Evolutionary conservation across 2,329 filamentous ascomycete genomes (phyloP), one percentile per base, ranked within the genome.

Genomic region (Cadophora luteo-olivacea): DNA sequence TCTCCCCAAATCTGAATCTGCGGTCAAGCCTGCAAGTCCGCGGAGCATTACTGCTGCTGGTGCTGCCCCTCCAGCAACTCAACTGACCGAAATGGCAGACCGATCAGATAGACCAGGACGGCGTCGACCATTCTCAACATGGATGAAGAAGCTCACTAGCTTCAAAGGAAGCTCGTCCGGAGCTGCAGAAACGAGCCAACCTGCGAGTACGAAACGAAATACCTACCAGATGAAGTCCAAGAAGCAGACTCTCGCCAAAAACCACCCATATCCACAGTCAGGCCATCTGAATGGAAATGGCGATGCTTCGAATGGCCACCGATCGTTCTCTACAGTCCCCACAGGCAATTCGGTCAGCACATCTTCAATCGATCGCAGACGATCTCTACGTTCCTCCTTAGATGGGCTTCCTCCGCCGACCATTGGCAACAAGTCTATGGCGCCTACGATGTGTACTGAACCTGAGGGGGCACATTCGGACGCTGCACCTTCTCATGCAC

Each of bases 91-190:
- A 36, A 78, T 81, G 71, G 74, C 81, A 94, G 91, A 94, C 79
- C 87, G 89, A 73, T 85, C 89, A 73, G 83, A 83, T 73, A 82
- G 86, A 73, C 74, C 81, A 77, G 87, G 87, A 41, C 91, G 93
- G 73, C 91, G 94, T 75, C 89, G 92, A 72, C 95, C 94, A 29
- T 98, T 98, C 78, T 88, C 94, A 58, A 92, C 90, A 74, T 97
- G 95, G 92, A 93, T 99, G 84, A 97, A 94, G 85, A 94, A 94
- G 77, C 87, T 98, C 67, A 90, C 94, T 70, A 95, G 91, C 79
- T 91, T 97, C 81, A 97, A 97, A 80, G 79, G 78, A 66, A 85
- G 83, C 66, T 90, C 89, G 4, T 91, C 90, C 38, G 88, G 89
- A 32, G 88, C 86, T 71, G 85, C 88, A 69, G 84, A 84, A 52